phyloP scores from a whole-genome alignment of 2,329 filamentous ascomycete species.

The Fusarium humuli region DNA sequence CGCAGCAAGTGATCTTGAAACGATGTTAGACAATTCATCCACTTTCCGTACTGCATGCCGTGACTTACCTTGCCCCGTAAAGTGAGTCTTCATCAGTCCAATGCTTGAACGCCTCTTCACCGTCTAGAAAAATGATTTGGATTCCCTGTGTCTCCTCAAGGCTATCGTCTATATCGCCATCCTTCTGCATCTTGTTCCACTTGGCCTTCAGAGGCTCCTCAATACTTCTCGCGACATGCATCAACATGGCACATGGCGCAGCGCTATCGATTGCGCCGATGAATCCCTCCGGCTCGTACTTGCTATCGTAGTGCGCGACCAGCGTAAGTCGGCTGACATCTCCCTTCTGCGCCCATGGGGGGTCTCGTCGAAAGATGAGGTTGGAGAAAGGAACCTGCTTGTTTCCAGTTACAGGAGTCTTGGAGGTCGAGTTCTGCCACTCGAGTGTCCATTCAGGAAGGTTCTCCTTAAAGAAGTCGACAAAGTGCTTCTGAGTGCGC shows the following conservation, averaged over 20 bases:
- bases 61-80: constrained; percentile 82
- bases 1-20: constrained; percentile 74
- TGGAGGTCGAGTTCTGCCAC: constrained; percentile 91
- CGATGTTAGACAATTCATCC: constrained; percentile 4
- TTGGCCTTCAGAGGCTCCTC: constrained; percentile 83
- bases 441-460: constrained; percentile 84
- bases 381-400: constrained; percentile 85
- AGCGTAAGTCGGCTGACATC: constrained; percentile 85
- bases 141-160: constrained; percentile 84
- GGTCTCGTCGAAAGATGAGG: constrained; percentile 86
- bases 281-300: constrained; percentile 83
- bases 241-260: constrained; percentile 91
- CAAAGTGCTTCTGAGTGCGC: constrained; percentile 82
- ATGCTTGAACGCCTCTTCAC: constrained; percentile 87
- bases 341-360: constrained; percentile 80
- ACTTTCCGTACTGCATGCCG: background rate
- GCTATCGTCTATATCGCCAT: constrained; percentile 63
- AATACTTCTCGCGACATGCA: constrained; percentile 85
- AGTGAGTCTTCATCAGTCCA: constrained; percentile 88
- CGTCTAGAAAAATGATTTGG: constrained; percentile 90
- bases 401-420: constrained; percentile 79
- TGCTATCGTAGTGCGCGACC: constrained; percentile 94
- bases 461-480: constrained; percentile 78
- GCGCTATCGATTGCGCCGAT: constrained; percentile 95
- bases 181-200: constrained; percentile 78